Evolutionary conservation across 106 monocot species (phyloP), one percentile per base, ranked within the genome.

Genomic region (Dendrobium chrysotoxum): DNA sequence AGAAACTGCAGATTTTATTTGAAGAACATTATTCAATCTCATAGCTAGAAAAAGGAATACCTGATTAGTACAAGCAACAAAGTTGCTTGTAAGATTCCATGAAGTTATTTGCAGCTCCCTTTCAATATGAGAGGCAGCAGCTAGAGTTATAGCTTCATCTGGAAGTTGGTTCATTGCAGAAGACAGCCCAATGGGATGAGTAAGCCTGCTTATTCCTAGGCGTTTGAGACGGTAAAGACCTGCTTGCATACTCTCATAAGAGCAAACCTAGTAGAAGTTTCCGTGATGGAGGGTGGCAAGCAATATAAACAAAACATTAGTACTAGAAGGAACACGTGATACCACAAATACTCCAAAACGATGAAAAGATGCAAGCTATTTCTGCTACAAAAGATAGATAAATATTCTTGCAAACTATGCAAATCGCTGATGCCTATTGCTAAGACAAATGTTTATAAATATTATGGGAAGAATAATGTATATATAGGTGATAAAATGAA

Each of bases 91-190:
- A 68, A 99, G 87, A 84, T 91, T 93, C 98, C 98, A 99, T 77
- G 95, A 78, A 75, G 98, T 95, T 80, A 95, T 95, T 78, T 88
- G 93, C 78, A 99, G 84, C 79, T 99, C 98, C 61, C 98, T 88
- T 80, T 99, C 95, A 87, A 99, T 95, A 80, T 99, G 98, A 71
- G 98, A 86, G 75, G 95, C 95, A 78, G 93, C 95, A 86, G 98
- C 95, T 42, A 93, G 87, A 64, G 88, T 86, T 82, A 95, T 93
- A 74, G 98, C 95, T 88, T 94, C 95, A 86, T 91, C 89, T 75
- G 95, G 95, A 75, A 95, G 92, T 78, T 92, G 95, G 81, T 89
- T 95, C 91, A 99, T 90, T 71, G 93, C 94, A 82, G 91, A 82
- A 78, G 93, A 88, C 77, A 99, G 95, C 44, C 95, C 91, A 72